Evolutionary conservation across 2,329 filamentous ascomycete genomes (phyloP).

Genomic region (Apiospora malaysiana): DNA sequence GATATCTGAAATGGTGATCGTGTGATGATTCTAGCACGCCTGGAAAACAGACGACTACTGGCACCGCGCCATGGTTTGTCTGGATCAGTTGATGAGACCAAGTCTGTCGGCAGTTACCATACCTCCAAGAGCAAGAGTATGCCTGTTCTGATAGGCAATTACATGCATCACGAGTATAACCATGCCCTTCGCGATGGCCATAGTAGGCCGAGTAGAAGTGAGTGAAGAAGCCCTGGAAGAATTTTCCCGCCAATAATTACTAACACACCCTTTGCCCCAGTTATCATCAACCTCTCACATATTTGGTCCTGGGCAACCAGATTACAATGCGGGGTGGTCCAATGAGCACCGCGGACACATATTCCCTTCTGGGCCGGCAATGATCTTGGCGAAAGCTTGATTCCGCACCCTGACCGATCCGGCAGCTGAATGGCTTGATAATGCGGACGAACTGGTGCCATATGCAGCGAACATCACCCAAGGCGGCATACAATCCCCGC

Average conservation of each 20-base stretch:
- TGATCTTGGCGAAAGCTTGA: conserved; percentile 7
- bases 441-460: neutral
- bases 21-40: neutral
- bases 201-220: neutral
- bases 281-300: neutral
- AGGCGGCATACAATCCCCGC: neutral
- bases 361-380: neutral
- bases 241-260: conserved; percentile 15
- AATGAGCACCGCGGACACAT: neutral
- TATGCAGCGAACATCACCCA: neutral
- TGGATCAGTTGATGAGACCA: neutral
- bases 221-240: neutral
- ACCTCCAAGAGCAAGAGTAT: neutral
- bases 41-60: neutral
- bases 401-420: neutral
- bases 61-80: neutral
- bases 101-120: neutral
- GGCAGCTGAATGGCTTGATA: neutral
- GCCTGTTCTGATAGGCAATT: neutral
- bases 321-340: conserved; percentile 12
- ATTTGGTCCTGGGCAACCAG: neutral
- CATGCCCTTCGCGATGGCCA: neutral
- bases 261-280: neutral
- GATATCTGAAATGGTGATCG: neutral
- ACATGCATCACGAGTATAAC: neutral